Conservation (phyloP, 495 filamentous ascomycete genomes). For the Penicillium ochrochloron region DNA sequence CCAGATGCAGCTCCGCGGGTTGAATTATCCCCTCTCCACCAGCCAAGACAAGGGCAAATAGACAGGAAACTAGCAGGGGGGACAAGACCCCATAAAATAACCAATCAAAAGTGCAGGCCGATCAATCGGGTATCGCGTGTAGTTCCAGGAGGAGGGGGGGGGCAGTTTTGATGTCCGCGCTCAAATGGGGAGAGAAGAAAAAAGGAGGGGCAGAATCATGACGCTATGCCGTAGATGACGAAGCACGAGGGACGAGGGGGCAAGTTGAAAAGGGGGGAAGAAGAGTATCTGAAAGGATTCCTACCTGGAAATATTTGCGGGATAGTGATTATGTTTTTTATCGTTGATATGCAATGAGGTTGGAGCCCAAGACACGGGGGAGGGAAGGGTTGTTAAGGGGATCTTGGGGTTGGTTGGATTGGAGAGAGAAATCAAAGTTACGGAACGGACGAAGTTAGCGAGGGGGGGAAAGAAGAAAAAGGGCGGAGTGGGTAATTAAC, state of each 20-base stretch:
- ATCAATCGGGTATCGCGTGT: conserved; percentile 29
- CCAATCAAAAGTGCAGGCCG: conserved; percentile 4
- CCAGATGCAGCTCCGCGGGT: conserved; percentile 14
- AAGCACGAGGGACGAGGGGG: neutral
- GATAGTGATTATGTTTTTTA: neutral
- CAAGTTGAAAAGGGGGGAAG: neutral
- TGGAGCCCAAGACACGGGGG: neutral
- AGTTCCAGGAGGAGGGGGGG: neutral
- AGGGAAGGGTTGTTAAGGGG: neutral
- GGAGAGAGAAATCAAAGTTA: conserved; percentile 9
- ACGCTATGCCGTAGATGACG: neutral
- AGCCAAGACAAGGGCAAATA: conserved; percentile 8
- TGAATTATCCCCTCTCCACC: neutral
- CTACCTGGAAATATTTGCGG: neutral
- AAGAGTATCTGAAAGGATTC: neutral
- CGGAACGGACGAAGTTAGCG: conserved; percentile 6
- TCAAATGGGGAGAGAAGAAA: conserved; percentile 11
- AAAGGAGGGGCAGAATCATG: conserved; percentile 30
- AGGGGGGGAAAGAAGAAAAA: neutral
- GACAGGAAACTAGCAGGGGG: conserved; percentile 12
- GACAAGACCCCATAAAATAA: conserved; percentile 14
- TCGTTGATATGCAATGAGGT: neutral
- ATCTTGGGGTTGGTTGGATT: neutral
- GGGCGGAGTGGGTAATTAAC: conserved; percentile 5
- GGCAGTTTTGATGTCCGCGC: conserved; percentile 9